Conservation (phyloP, 768 basidiomycete genomes). For the Clathrus columnatus region DNA sequence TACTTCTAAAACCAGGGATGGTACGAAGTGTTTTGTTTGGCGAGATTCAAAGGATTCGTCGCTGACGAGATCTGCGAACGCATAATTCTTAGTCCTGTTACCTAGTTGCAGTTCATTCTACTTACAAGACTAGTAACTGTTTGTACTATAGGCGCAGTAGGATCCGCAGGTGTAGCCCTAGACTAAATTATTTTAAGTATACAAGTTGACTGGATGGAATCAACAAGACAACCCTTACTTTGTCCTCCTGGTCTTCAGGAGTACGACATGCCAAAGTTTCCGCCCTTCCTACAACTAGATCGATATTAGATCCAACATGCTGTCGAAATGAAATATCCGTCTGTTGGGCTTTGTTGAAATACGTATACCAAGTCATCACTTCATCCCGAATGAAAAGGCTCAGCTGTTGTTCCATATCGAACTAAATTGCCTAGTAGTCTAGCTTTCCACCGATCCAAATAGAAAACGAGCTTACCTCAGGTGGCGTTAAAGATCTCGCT, state of each 20-base stretch:
- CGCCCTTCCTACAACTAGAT: slow-evolving; percentile 69
- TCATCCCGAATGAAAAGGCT: slow-evolving; percentile 92
- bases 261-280: slow-evolving; percentile 71
- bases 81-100: not conserved
- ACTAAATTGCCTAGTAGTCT: slow-evolving; percentile 34
- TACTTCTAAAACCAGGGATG: slow-evolving; percentile 69
- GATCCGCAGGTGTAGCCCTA: slow-evolving; percentile 16
- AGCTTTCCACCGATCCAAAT: not conserved
- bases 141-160: slow-evolving; percentile 55
- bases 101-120: not conserved
- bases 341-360: slow-evolving; percentile 46
- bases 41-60: slow-evolving; percentile 76
- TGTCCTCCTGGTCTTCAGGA: slow-evolving; percentile 63
- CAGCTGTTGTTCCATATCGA: slow-evolving; percentile 86
- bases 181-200: slow-evolving; percentile 14
- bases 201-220: not conserved
- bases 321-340: slow-evolving; percentile 52
- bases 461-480: slow-evolving; percentile 52
- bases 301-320: slow-evolving; percentile 45
- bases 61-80: slow-evolving; percentile 55
- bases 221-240: slow-evolving; percentile 33
- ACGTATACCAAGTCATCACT: slow-evolving; percentile 64
- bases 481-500: slow-evolving; percentile 80
- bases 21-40: slow-evolving; percentile 78
- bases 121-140: slow-evolving; percentile 59